Base-by-base conservation (phyloP, 164 flowering plant genomes). In the Sextonia rubra region DNA sequence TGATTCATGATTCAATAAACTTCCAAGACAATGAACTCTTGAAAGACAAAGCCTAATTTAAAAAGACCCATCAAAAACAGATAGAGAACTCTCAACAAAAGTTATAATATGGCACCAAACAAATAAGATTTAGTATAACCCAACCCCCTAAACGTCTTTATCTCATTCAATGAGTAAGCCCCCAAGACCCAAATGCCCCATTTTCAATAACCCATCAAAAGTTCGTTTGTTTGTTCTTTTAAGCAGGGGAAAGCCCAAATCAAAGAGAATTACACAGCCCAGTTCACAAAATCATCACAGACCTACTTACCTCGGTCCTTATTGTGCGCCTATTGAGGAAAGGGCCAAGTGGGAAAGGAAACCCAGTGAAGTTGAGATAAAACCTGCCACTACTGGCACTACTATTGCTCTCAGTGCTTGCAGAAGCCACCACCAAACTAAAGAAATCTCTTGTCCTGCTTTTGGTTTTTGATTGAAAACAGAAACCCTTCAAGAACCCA, bases 311-410 rank as follows among this genome's bases (percentile, higher is more conserved):
- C 97, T 92, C 99, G 71, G 89, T 86, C 82, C 97, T 88, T 47
- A 86, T 83, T 4, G 99, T 92, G 64, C 89, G 81, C 73, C 99
- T 84, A 69, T 94, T 91, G 80, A 94, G 92, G 61, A 94, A 94
- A 72, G 99, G 99, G 4, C 99, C 97, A 64, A 94, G 91, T 73
- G 99, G 99, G 77, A 92, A 94, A 60, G 99, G 99, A 72, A 94
- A 94, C 22, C 97, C 97, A 73, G 99, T 94, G 83, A 94, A 80
- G 75, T 92, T 94, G 65, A 94, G 69, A 73, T 94, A 92, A 80
- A 94, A 90, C 70, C 97, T 87, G 70, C 85, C 86, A 25, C 85
- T 72, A 47, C 76, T 77, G 61, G 71, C 60, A 11, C 75, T 73
- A 47, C 29, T 72, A 25, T 66, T 77, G 48, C 73, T 72, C 60